These are phyloP conservation scores for Gossypium ekmanianum DNA, from an alignment of 345 rosid species.

Conservation along the genomic window DNA sequence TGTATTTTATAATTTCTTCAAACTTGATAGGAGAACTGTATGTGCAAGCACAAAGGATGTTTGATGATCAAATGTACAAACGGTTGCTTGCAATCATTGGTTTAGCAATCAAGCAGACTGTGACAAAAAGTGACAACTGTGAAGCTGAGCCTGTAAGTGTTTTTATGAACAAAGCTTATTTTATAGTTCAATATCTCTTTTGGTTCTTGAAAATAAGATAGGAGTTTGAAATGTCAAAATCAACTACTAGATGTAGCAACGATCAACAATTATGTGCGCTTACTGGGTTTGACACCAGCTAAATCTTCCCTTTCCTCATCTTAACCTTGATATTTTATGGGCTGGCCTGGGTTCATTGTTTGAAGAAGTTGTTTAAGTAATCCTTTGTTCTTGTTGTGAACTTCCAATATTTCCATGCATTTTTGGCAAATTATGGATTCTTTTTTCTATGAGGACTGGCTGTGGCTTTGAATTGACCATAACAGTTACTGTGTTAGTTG, in stretches of 20 bases:
- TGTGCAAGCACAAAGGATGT: conserved; percentile 75
- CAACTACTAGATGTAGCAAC: neutral
- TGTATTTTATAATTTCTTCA: conserved; percentile 18
- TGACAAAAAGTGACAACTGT: conserved; percentile 44
- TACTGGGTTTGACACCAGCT: neutral
- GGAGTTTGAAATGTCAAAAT: conserved; percentile 7
- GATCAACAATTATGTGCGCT: neutral
- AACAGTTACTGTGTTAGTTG: neutral
- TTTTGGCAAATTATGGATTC: neutral
- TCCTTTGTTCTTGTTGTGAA: neutral
- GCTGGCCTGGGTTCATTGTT: neutral
- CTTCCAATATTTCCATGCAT: neutral
- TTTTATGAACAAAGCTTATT: neutral
- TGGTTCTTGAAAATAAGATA: neutral
- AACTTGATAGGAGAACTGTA: conserved; percentile 75
- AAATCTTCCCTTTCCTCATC: neutral
- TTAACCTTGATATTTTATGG: neutral
- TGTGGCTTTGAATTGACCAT: neutral
- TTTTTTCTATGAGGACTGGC: neutral
- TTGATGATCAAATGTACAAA: conserved; percentile 73
- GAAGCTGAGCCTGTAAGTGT: conserved; percentile 75
- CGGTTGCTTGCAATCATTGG: conserved; percentile 69
- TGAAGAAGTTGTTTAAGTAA: neutral
- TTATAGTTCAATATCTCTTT: neutral
- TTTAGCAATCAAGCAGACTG: conserved; percentile 60